These are phyloP conservation scores for Aspergillus sp. DNA, from an alignment of 2,329 filamentous ascomycete species.

Conservation along the genomic window DNA sequence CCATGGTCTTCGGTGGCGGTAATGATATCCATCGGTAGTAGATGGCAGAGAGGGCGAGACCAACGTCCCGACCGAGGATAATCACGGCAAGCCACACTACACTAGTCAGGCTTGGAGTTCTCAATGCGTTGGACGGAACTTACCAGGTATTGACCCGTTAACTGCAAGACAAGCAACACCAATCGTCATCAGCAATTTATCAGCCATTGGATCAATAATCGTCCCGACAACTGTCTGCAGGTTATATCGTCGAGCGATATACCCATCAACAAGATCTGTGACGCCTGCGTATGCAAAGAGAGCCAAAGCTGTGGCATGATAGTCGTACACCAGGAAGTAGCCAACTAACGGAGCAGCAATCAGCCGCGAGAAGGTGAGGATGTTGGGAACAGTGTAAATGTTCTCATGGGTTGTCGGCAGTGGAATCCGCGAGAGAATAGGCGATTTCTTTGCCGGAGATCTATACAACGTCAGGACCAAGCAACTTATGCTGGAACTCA, in stretches of 20 bases:
- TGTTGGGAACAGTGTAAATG: conserved; percentile 95
- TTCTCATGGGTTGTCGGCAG: conserved; percentile 66
- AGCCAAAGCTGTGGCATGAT: conserved; percentile 73
- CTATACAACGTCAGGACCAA: conserved; percentile 15
- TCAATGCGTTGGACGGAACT: conserved; percentile 27
- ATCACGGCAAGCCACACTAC: conserved; percentile 82
- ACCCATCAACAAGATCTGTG: conserved; percentile 90
- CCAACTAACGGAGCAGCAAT: conserved; percentile 80
- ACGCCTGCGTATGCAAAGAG: conserved; percentile 92
- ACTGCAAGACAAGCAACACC: conserved; percentile 80
- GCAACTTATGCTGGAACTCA: not conserved
- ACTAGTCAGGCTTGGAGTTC: not conserved
- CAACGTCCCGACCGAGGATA: conserved; percentile 85
- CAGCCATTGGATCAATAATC: conserved; percentile 93
- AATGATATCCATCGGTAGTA: conserved; percentile 96
- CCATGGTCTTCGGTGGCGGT: conserved; percentile 87
- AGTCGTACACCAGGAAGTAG: conserved; percentile 82
- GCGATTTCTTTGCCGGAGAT: conserved; percentile 26
- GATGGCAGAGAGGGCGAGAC: conserved; percentile 79
- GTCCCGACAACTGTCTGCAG: conserved; percentile 91
- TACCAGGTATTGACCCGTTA: conserved; percentile 78
- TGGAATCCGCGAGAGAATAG: conserved; percentile 34
- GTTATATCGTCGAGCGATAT: conserved; percentile 84
- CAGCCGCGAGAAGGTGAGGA: conserved; percentile 84
- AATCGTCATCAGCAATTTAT: conserved; percentile 94